Percentiles rank a stretch among this genome's conserved stretches.
Evolutionary conservation across 192 early-diverging fungal genomes (phyloP).

Genomic region (Dispira parvispora): DNA sequence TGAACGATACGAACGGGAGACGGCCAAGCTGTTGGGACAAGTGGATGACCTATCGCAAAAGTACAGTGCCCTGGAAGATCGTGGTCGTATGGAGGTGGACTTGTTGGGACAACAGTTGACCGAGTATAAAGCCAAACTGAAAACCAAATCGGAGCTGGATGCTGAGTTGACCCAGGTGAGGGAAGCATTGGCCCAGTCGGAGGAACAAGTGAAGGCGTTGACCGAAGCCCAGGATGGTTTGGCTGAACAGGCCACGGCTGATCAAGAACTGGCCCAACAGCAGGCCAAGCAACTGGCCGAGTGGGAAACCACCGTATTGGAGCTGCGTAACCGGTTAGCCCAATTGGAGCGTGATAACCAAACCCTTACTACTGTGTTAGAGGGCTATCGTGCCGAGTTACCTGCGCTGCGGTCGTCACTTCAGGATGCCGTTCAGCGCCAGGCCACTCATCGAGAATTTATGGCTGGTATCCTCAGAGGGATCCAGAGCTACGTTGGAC

Average conservation of each 20-base stretch:
- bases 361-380: too few relatives aligned
- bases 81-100: constrained; percentile 4
- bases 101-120: constrained; percentile 4
- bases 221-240: background rate
- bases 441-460: too few relatives aligned
- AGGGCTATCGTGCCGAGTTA: too few relatives aligned
- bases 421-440: too few relatives aligned
- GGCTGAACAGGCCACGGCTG: background rate
- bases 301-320: too few relatives aligned
- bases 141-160: too few relatives aligned
- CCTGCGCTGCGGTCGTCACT: too few relatives aligned
- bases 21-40: background rate
- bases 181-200: background rate
- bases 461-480: too few relatives aligned
- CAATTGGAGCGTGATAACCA: too few relatives aligned
- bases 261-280: background rate
- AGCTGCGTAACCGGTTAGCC: too few relatives aligned
- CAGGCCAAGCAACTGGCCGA: background rate
- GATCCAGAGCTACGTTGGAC: too few relatives aligned
- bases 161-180: background rate
- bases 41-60: background rate
- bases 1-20: background rate
- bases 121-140: constrained; percentile 3
- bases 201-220: background rate
- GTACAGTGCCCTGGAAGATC: background rate